phyloP scores from a whole-genome alignment of 108 stramenopile species.

The Nitzschia inconspicua region DNA sequence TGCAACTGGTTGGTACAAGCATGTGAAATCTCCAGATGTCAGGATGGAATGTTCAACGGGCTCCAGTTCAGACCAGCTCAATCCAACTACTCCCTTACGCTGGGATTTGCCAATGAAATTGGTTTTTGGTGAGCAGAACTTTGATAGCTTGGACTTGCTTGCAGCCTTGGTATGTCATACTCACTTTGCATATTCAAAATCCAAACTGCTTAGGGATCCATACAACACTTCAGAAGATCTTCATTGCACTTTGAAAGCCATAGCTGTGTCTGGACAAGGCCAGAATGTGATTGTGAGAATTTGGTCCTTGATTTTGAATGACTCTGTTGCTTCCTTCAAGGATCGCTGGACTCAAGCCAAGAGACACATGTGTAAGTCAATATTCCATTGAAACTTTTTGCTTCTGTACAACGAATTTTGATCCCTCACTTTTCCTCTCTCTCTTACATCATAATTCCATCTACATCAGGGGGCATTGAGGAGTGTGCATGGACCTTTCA shows the following conservation, averaged over 20 bases:
- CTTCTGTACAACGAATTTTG: too few species aligned
- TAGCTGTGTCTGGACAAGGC: slow-evolving; percentile 18
- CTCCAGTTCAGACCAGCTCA: slow-evolving; percentile 4
- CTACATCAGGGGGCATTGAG: slow-evolving; percentile 18
- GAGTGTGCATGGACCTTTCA: slow-evolving; percentile 3
- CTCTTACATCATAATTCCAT: too few species aligned
- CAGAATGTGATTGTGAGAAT: not conserved
- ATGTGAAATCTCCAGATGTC: slow-evolving; percentile 10
- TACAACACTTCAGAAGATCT: slow-evolving; percentile 15
- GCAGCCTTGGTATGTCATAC: not conserved
- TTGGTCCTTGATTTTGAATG: slow-evolving; percentile 19
- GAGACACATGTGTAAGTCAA: slow-evolving; percentile 22
- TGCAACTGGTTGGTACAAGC: slow-evolving; percentile 15
- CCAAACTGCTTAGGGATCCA: too few species aligned
- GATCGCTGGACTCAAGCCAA: slow-evolving; percentile 22
- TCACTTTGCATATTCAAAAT: not conserved
- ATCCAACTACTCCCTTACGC: slow-evolving; percentile 23
- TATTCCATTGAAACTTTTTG: too few species aligned
- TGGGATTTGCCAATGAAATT: not conserved
- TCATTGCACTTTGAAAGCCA: slow-evolving; percentile 14
- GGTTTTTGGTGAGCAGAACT: slow-evolving; percentile 8
- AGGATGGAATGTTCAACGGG: slow-evolving; percentile 7
- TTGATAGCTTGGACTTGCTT: too few species aligned
- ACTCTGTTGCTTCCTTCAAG: slow-evolving; percentile 6
- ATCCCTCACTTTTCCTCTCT: too few species aligned